Evolutionary conservation across 1,139 yeast species (phyloP), one percentile per base, ranked within the genome.

Genomic region (Hansenula sp.): DNA sequence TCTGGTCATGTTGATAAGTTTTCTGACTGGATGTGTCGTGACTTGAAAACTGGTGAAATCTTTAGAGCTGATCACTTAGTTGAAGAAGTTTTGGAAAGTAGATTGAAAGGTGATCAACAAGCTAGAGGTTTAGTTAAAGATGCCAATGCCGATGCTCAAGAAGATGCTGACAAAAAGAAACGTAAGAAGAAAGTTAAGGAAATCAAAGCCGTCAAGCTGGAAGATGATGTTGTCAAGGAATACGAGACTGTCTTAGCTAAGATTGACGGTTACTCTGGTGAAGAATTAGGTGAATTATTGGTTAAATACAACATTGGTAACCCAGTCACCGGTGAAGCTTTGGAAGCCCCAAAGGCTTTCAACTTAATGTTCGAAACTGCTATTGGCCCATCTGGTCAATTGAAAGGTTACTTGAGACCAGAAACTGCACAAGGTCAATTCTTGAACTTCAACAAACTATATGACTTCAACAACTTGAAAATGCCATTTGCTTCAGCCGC

Each of bases 341-440:
- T 94, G 61, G 96, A 89, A 66, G 85, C 84, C 40, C 99, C 99
- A 55, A 80, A 77, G 54, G 97, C 90, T 65, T 94, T 94, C 81
- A 94, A 94, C 72, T 81, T 94, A 68, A 94, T 94, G 99, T 94
- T 94, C 65, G 98, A 91, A 68, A 94, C 99, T 47, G 96, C 96
- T 47, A 94, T 94, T 66, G 99, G 99, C 44, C 99, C 99, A 50
- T 87, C 97, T 47, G 99, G 99, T 61, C 90, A 84, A 64, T 73
- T 91, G 68, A 90, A 87, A 74, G 99, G 99, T 56, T 94, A 79
- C 70, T 72, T 94, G 63, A 84, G 99, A 70, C 99, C 99, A 47
- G 99, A 94, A 73, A 94, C 99, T 50, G 99, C 99, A 27, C 99
- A 94, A 74, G 99, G 99, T 61, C 99, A 94, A 71, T 94, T 94